Percentiles rank a stretch among this genome's conserved stretches.
Evolutionary conservation across 306 rosid genomes (phyloP).

Genomic region (Aeschynomene evenia): DNA sequence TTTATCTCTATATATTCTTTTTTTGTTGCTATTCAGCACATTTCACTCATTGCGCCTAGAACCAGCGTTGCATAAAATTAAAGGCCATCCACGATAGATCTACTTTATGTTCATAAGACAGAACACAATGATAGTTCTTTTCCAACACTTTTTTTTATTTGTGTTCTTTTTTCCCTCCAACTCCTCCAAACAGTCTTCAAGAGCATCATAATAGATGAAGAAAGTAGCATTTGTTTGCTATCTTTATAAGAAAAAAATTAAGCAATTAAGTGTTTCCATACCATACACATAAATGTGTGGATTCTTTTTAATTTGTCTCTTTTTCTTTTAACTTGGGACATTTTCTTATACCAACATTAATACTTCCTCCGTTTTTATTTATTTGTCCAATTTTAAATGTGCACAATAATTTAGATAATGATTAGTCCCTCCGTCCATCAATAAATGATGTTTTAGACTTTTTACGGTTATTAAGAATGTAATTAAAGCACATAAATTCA

Average conservation of each 20-base stretch:
- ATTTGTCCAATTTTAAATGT: no score
- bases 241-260: slow-evolving; percentile 10
- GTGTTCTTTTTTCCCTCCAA: neutral
- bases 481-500: no score
- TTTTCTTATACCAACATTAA: slow-evolving; percentile 28
- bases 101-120: slow-evolving; percentile 7
- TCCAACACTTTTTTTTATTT: neutral
- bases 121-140: slow-evolving; percentile 15
- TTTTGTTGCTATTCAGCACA: neutral
- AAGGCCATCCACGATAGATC: slow-evolving; percentile 6
- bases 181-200: slow-evolving; percentile 2
- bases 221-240: slow-evolving; percentile 21
- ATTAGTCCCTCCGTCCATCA: no score
- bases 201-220: slow-evolving; percentile 29
- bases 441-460: no score
- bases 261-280: neutral
- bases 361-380: slow-evolving; percentile 6
- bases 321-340: slow-evolving; percentile 19
- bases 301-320: slow-evolving; percentile 30
- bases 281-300: neutral
- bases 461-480: no score
- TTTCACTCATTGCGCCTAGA: neutral
- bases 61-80: slow-evolving; percentile 33
- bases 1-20: neutral
- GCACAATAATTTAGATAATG: no score